A percentile compares a stretch with the other conserved stretches of the same genome.
Conservation (phyloP, 495 filamentous ascomycete species). For the Sphaerosporella brunnea region DNA sequence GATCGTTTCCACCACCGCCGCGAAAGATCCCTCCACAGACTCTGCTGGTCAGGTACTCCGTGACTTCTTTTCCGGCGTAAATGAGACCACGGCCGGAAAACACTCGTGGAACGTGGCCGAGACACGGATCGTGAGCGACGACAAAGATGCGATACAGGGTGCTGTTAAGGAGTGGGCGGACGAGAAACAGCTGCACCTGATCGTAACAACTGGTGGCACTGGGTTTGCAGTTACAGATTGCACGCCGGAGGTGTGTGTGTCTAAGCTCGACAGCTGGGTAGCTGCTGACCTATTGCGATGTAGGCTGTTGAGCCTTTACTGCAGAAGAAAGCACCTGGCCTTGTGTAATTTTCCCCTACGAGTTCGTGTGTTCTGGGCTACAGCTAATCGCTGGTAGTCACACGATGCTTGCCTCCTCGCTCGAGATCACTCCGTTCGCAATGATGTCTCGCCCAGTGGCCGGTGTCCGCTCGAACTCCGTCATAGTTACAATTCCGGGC, state of each 20-base stretch:
- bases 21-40: conserved; percentile 63
- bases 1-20: conserved; percentile 86
- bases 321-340: conserved; percentile 70
- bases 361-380: neutral
- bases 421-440: conserved; percentile 85
- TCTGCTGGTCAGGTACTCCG: conserved; percentile 44
- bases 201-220: conserved; percentile 81
- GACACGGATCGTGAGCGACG: conserved; percentile 66
- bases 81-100: conserved; percentile 24
- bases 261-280: neutral
- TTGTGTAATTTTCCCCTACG: conserved; percentile 43
- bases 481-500: conserved; percentile 83
- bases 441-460: conserved; percentile 93
- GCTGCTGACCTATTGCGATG: neutral
- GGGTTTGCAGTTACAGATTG: conserved; percentile 78
- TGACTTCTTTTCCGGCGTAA: conserved; percentile 47
- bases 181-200: conserved; percentile 45
- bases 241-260: conserved; percentile 66
- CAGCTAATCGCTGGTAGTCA: conserved; percentile 36
- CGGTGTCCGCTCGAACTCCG: conserved; percentile 61
- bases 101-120: conserved; percentile 49
- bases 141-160: conserved; percentile 52
- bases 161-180: conserved; percentile 54
- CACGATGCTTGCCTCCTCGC: conserved; percentile 77
- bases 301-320: conserved; percentile 67